Evolutionary conservation across 23 red algal genomes (phyloP).

Genomic region (Chondrus crispus): DNA sequence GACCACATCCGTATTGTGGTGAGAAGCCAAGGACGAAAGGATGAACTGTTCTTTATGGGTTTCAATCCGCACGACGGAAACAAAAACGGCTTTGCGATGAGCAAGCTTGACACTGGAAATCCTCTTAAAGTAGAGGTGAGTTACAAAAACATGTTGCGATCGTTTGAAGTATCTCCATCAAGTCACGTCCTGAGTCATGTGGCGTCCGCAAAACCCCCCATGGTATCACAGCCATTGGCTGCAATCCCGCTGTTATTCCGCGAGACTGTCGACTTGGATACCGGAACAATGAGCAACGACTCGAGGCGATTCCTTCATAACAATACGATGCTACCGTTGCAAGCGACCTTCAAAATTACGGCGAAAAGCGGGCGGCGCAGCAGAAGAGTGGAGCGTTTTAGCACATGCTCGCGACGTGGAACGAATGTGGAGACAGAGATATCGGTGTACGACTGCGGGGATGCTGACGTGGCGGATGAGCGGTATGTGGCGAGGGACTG

Average conservation of each 20-base stretch:
- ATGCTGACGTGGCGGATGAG: background rate
- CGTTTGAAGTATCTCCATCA: background rate
- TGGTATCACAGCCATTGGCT: background rate
- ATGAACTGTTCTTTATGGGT: conserved; percentile 21
- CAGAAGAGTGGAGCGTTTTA: background rate
- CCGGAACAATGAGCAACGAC: conserved; percentile 3
- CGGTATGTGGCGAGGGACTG: conserved; percentile 19
- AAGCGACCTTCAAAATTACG: conserved; percentile 18
- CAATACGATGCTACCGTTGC: background rate
- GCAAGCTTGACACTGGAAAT: background rate
- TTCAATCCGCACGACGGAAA: conserved; percentile 19
- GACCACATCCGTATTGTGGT: background rate
- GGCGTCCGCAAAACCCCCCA: no score
- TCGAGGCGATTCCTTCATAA: background rate
- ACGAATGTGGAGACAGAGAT: conserved; percentile 23
- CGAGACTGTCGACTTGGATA: background rate
- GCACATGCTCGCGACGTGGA: conserved; percentile 15
- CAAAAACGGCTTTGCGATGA: background rate
- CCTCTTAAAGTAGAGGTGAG: background rate
- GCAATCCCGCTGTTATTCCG: background rate
- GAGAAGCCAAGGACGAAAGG: background rate
- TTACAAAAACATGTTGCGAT: background rate
- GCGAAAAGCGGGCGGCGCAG: background rate
- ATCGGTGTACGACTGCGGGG: conserved; percentile 39
- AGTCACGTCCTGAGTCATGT: background rate